A percentile compares a stretch with the other conserved stretches of the same genome.
phyloP scores from a whole-genome alignment of 176 grass and related monocot species.

The Lolium perenne region DNA sequence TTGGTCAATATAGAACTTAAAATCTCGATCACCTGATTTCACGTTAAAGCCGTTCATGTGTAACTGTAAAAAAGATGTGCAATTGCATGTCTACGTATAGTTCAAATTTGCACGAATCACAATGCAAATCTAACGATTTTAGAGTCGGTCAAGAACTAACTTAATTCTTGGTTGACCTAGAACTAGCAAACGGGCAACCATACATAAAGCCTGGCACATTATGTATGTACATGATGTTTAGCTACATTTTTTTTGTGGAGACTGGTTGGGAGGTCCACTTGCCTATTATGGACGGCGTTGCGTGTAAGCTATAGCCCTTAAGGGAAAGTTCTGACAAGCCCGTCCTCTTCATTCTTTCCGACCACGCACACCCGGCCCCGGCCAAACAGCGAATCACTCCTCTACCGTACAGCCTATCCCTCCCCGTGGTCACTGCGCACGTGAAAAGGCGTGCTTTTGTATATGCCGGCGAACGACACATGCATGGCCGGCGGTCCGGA shows the following conservation, averaged over 20 bases:
- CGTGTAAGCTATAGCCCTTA: constrained; percentile 37
- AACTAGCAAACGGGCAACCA: too few relatives aligned
- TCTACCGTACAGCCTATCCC: constrained; percentile 1
- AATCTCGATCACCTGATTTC: too few relatives aligned
- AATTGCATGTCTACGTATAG: too few relatives aligned
- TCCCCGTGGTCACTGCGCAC: constrained; percentile 34
- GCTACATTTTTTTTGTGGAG: constrained; percentile 14
- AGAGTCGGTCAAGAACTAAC: too few relatives aligned
- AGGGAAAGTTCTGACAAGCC: constrained; percentile 26
- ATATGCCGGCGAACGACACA: constrained; percentile 9
- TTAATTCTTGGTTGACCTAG: too few relatives aligned
- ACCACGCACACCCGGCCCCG: constrained; percentile 21
- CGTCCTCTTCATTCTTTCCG: constrained; percentile 60
- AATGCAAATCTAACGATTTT: too few relatives aligned
- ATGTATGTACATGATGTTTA: too few relatives aligned
- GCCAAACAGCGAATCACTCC: not conserved
- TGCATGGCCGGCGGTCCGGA: not conserved
- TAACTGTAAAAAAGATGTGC: too few relatives aligned
- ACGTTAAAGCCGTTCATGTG: too few relatives aligned
- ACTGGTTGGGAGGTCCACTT: constrained; percentile 4
- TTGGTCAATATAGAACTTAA: too few relatives aligned
- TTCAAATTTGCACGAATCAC: too few relatives aligned
- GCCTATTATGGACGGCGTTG: constrained; percentile 16
- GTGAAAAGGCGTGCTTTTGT: not conserved
- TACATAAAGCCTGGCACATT: not conserved